Conservation (phyloP, 176 grass and related monocot species). For the Saccharum officinarum region DNA sequence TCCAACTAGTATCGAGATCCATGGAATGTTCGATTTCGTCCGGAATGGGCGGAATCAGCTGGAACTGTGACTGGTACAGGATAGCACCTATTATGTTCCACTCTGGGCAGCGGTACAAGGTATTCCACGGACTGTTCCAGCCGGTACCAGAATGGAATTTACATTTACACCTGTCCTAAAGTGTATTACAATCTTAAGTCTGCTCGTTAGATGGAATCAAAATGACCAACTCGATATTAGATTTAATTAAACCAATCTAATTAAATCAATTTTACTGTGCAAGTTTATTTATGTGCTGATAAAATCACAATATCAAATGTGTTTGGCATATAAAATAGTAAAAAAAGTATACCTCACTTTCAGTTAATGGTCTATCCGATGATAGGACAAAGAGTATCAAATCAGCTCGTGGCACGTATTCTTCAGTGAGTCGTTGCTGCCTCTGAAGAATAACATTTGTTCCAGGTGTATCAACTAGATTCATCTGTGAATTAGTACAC, state of each 20-base stretch:
- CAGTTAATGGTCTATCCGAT: slow-evolving; percentile 85
- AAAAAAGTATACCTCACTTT: slow-evolving; percentile 73
- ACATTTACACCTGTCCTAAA: not conserved
- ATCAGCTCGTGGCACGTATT: slow-evolving; percentile 94
- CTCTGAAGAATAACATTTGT: slow-evolving; percentile 99
- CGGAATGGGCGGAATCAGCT: not conserved
- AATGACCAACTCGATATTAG: not conserved
- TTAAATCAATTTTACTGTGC: not conserved
- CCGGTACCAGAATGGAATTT: not conserved
- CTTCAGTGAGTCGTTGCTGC: slow-evolving; percentile 97
- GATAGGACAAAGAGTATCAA: slow-evolving; percentile 92
- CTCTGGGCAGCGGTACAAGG: not conserved
- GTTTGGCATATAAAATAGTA: not conserved
- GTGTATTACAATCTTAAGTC: not conserved
- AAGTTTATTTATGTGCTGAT: not conserved
- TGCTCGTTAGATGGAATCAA: not conserved
- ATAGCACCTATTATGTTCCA: not conserved
- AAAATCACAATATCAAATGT: slow-evolving; percentile 14
- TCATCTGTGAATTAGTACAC: slow-evolving; percentile 74
- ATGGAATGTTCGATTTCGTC: not conserved
- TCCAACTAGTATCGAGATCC: not conserved
- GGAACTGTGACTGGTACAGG: not conserved
- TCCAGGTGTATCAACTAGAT: slow-evolving; percentile 96
- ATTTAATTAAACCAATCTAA: not conserved
- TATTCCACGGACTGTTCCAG: not conserved